Conservation (phyloP, 148 eudicot genomes). For the Cornus suecica region DNA sequence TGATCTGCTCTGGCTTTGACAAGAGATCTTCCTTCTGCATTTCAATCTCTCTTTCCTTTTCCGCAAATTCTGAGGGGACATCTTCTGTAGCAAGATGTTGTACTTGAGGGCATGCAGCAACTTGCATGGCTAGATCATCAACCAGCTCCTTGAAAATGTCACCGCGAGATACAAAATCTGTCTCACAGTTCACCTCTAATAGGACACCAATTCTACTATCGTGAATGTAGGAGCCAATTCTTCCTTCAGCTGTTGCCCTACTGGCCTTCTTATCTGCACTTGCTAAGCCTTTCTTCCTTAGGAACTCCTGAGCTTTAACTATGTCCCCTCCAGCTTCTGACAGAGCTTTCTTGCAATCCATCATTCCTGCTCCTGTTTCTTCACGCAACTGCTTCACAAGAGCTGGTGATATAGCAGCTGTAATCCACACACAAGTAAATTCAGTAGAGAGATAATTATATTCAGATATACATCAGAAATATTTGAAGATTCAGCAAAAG, state of each 20-base stretch:
- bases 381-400: conserved; percentile 93
- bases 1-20: conserved; percentile 87
- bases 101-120: conserved; percentile 98
- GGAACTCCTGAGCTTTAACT: conserved; percentile 77
- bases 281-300: conserved; percentile 90
- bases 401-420: conserved; percentile 71
- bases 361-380: conserved; percentile 98
- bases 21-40: conserved; percentile 93
- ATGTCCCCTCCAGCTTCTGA: conserved; percentile 82
- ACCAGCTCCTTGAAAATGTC: conserved; percentile 87
- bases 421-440: conserved; percentile 6
- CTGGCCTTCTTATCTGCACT: conserved; percentile 95
- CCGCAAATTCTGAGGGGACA: conserved; percentile 64
- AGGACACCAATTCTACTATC: conserved; percentile 88
- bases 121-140: conserved; percentile 97
- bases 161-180: conserved; percentile 92
- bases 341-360: conserved; percentile 97
- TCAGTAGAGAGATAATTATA: neutral
- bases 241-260: conserved; percentile 90
- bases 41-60: conserved; percentile 81
- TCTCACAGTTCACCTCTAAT: conserved; percentile 91
- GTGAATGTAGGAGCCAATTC: conserved; percentile 91
- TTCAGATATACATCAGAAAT: neutral
- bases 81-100: conserved; percentile 69
- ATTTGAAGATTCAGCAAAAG: too few relatives aligned